Conservation (phyloP, 768 basidiomycete species). For the Boletus huronensis region DNA sequence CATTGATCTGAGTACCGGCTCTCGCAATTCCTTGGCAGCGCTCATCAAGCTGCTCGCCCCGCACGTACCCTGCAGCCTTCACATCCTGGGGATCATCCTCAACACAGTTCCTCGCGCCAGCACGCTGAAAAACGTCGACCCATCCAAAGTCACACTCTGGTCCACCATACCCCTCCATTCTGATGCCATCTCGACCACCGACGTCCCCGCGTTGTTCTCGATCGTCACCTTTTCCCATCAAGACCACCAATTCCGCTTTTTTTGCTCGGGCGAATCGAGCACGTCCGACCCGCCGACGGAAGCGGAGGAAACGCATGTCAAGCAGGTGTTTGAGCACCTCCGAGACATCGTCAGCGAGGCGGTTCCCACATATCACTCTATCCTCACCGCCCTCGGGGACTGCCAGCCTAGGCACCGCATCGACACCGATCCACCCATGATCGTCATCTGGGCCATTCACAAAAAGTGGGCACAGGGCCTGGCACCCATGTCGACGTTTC, state of each 20-base stretch:
- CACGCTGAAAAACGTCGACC: conserved; percentile 9
- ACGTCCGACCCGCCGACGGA: background rate
- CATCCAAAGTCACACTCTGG: conserved; percentile 18
- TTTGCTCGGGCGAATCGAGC: conserved; percentile 16
- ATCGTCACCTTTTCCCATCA: conserved; percentile 13
- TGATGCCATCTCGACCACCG: background rate
- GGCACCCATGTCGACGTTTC: conserved; percentile 1
- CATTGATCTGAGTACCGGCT: conserved; percentile 8
- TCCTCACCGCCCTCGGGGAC: background rate
- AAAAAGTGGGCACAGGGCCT: conserved; percentile 12
- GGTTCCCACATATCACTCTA: conserved; percentile 7
- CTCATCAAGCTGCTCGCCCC: conserved; percentile 15
- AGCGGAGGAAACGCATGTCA: conserved; percentile 14
- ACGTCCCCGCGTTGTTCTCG: conserved; percentile 16
- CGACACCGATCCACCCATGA: conserved; percentile 11
- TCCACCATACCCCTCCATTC: conserved; percentile 14
- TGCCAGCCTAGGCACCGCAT: background rate
- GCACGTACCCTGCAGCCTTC: conserved; percentile 11
- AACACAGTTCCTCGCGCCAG: conserved; percentile 16
- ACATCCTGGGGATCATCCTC: conserved; percentile 17
- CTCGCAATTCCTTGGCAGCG: background rate
- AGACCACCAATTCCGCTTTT: conserved; percentile 11
- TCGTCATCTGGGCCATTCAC: conserved; percentile 3
- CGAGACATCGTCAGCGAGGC: background rate
- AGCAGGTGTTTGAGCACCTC: conserved; percentile 11